Percentiles rank a stretch among this genome's conserved stretches.
These are phyloP conservation scores for Aspergillus steynii DNA, from an alignment of 495 filamentous ascomycete genomes.

Conservation along the genomic window DNA sequence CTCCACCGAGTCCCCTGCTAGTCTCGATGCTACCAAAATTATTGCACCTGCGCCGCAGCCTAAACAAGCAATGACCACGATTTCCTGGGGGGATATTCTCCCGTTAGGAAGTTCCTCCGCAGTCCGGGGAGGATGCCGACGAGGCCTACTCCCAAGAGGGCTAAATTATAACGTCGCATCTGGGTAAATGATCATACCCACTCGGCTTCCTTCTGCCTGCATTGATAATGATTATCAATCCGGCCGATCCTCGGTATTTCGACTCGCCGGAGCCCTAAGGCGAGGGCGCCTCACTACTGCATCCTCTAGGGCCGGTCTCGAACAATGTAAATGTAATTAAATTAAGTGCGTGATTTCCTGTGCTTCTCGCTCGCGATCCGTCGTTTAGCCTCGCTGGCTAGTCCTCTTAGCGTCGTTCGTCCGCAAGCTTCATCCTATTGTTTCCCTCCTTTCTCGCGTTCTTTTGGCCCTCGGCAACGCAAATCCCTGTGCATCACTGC, in stretches of 20 bases:
- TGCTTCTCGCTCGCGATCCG: not conserved
- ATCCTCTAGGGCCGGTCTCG: too few relatives aligned
- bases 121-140: not conserved
- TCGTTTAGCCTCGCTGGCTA: not conserved
- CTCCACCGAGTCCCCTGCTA: not conserved
- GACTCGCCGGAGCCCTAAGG: not conserved
- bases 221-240: not conserved
- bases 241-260: not conserved
- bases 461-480: too few relatives aligned
- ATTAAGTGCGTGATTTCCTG: not conserved
- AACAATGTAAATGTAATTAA: too few relatives aligned
- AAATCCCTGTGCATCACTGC: too few relatives aligned
- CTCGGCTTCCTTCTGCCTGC: too few relatives aligned
- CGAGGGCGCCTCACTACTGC: not conserved
- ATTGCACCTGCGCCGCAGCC: not conserved
- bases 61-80: not conserved
- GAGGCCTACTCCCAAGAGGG: too few relatives aligned
- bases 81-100: not conserved
- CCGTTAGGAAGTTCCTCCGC: not conserved
- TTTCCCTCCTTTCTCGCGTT: not conserved
- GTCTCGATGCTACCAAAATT: not conserved
- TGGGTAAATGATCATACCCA: not conserved
- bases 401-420: not conserved
- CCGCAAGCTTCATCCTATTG: not conserved
- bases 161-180: not conserved